Conservation (phyloP, 306 rosid species). For the Dryas octopetala region DNA sequence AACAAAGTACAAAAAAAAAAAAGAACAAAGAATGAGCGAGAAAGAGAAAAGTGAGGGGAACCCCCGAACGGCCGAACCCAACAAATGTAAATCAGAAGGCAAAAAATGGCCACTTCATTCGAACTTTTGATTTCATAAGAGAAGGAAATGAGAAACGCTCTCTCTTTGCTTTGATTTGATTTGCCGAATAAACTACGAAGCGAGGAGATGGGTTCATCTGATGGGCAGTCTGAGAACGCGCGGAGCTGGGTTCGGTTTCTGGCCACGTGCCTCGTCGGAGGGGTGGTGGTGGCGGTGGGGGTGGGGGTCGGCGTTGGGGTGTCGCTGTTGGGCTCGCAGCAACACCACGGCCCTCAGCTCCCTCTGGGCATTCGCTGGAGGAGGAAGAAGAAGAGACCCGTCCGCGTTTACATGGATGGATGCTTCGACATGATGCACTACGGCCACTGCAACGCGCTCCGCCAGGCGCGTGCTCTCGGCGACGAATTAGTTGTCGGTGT, state of each 20-base stretch:
- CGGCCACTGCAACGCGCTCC: slow-evolving; percentile 70
- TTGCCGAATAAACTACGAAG: background rate
- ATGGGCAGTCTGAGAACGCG: slow-evolving; percentile 26
- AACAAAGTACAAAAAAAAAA: background rate
- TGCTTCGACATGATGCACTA: slow-evolving; percentile 73
- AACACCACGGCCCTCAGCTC: slow-evolving; percentile 21
- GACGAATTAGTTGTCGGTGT: slow-evolving; percentile 61
- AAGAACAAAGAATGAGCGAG: background rate
- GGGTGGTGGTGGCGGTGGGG: slow-evolving; percentile 35
- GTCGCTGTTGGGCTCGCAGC: slow-evolving; percentile 37
- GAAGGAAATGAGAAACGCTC: background rate
- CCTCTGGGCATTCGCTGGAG: slow-evolving; percentile 39
- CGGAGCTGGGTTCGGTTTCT: slow-evolving; percentile 52
- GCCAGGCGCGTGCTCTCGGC: slow-evolving; percentile 66
- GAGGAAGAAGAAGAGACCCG: slow-evolving; percentile 59
- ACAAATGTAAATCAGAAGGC: background rate
- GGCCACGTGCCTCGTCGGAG: slow-evolving; percentile 64
- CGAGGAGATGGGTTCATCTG: slow-evolving; percentile 42
- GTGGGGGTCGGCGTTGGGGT: slow-evolving; percentile 41
- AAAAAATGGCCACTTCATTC: background rate
- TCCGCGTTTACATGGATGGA: slow-evolving; percentile 59
- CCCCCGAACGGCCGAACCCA: background rate
- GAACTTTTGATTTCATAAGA: background rate
- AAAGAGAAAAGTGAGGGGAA: slow-evolving; percentile 12
- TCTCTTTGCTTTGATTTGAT: background rate